These are phyloP conservation scores for Auriscalpium vulgare DNA, from an alignment of 768 basidiomycete species.

Conservation along the genomic window DNA sequence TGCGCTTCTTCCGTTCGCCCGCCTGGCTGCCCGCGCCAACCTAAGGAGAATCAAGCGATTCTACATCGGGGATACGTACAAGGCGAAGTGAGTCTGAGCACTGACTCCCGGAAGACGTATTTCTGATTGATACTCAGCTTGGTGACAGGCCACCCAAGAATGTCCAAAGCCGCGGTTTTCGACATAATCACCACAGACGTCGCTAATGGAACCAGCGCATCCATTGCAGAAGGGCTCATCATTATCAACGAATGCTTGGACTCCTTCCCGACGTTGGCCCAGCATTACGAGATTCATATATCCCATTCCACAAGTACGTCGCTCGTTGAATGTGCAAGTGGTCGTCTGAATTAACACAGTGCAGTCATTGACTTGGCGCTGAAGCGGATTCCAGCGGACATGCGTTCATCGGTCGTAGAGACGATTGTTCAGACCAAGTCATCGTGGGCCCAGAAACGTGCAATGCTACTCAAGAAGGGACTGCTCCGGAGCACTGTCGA, in stretches of 20 bases:
- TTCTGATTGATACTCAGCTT: conserved; percentile 29
- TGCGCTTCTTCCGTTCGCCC: conserved; percentile 70
- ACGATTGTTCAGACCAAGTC: conserved; percentile 62
- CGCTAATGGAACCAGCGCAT: conserved; percentile 52
- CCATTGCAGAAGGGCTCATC: conserved; percentile 67
- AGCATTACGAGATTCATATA: conserved; percentile 67
- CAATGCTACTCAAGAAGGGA: conserved; percentile 60
- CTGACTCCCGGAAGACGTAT: background rate
- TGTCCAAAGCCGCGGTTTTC: conserved; percentile 67
- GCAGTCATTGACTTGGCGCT: conserved; percentile 63
- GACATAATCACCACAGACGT: conserved; percentile 80
- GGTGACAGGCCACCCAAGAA: conserved; percentile 66
- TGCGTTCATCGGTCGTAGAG: conserved; percentile 50
- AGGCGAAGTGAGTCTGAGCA: conserved; percentile 44
- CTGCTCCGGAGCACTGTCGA: conserved; percentile 60
- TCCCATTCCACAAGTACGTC: conserved; percentile 69
- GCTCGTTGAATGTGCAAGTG: background rate
- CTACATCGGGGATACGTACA: conserved; percentile 67
- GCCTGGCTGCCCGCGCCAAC: conserved; percentile 63
- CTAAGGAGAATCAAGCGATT: conserved; percentile 74
- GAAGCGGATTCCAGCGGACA: conserved; percentile 49
- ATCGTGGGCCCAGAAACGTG: conserved; percentile 59
- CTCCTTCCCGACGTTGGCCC: conserved; percentile 60
- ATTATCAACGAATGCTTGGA: conserved; percentile 60
- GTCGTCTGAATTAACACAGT: background rate